These are phyloP conservation scores for Quillaja saponaria DNA, from an alignment of 306 rosid species.

Conservation along the genomic window DNA sequence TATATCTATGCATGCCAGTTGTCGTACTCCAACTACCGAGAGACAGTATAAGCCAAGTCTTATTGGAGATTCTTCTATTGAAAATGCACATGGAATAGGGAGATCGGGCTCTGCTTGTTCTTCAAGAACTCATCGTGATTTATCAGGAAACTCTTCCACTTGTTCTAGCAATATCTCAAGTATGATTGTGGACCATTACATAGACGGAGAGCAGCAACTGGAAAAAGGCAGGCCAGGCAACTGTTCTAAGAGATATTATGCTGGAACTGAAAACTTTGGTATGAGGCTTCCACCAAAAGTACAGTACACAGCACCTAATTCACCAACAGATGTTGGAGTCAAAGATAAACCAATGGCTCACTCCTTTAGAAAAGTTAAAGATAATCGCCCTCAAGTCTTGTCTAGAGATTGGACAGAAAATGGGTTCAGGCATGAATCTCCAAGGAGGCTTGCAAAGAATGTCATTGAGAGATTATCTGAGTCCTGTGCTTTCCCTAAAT, in stretches of 20 bases:
- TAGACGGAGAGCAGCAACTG: conserved; percentile 87
- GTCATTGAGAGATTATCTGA: conserved; percentile 87
- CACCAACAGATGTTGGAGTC: conserved; percentile 52
- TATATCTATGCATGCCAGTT: conserved; percentile 40
- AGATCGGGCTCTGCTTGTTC: conserved; percentile 57
- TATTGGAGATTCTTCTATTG: conserved; percentile 40
- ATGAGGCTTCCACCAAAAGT: conserved; percentile 72
- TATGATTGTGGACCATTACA: conserved; percentile 74
- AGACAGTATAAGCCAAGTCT: conserved; percentile 45
- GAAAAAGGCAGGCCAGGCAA: conserved; percentile 45
- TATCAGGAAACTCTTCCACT: conserved; percentile 76
- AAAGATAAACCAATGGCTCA: conserved; percentile 57
- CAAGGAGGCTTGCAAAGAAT: conserved; percentile 79
- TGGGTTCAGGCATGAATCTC: conserved; percentile 73
- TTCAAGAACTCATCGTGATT: conserved; percentile 57
- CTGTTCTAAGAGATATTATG: conserved; percentile 43
- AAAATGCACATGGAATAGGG: conserved; percentile 40
- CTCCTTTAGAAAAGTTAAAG: conserved; percentile 74
- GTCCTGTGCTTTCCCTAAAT: conserved; percentile 48
- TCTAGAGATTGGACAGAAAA: conserved; percentile 69
- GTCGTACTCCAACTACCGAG: conserved; percentile 51
- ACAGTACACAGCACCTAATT: conserved; percentile 65
- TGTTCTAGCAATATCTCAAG: conserved; percentile 68
- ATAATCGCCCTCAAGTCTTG: conserved; percentile 41
- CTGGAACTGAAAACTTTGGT: conserved; percentile 49